Evolutionary conservation across 176 grass and related monocot genomes (phyloP).

Genomic region (Calamus simplicifolius): DNA sequence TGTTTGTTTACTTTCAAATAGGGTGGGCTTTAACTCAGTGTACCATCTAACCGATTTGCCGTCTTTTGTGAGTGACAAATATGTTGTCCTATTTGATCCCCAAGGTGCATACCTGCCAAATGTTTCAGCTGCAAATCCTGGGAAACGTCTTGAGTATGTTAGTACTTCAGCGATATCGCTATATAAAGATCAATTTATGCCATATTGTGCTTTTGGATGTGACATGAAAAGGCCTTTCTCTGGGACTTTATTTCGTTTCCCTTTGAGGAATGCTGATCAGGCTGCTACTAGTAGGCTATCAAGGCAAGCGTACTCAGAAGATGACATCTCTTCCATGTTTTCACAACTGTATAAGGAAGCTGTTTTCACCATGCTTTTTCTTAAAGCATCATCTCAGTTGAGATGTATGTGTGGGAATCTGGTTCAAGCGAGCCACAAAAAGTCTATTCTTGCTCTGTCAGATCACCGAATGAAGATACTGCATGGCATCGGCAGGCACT

Average conservation of each 20-base stretch:
- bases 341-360: conserved; percentile 69
- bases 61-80: conserved; percentile 92
- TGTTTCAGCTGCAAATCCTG: conserved; percentile 78
- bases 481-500: conserved; percentile 78
- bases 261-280: conserved; percentile 60
- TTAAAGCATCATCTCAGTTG: conserved; percentile 75
- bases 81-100: conserved; percentile 87
- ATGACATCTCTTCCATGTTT: conserved; percentile 69
- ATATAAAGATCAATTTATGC: conserved; percentile 72
- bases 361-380: conserved; percentile 83
- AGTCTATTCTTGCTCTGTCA: conserved; percentile 67
- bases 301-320: conserved; percentile 71
- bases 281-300: conserved; percentile 65
- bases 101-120: conserved; percentile 92
- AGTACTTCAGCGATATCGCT: conserved; percentile 55
- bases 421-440: conserved; percentile 51
- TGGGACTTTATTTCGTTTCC: conserved; percentile 93
- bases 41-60: conserved; percentile 96
- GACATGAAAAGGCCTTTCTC: conserved; percentile 66
- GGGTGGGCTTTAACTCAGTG: conserved; percentile 98
- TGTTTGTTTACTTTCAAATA: conserved; percentile 5
- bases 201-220: conserved; percentile 79
- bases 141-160: conserved; percentile 95
- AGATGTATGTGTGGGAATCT: conserved; percentile 89
- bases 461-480: conserved; percentile 40